Percentiles rank a stretch among this genome's conserved stretches.
Conservation (phyloP, 176 grass and related monocot species). For the Zea mays region Zm-B73-REFERENCE-NAM-5.0 NC_050104.1:128111501-128112000, state of each 20-base stretch:
- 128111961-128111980: neutral
- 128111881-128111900: slow-evolving; percentile 9
- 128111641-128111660: neutral
- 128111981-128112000: neutral
- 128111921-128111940: slow-evolving; percentile 6
- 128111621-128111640: neutral
- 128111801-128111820: slow-evolving; percentile 32
- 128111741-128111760: slow-evolving; percentile 95
- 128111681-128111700: slow-evolving; percentile 29
- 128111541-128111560: slow-evolving; percentile 94
- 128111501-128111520: slow-evolving; percentile 96
- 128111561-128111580: slow-evolving; percentile 76
- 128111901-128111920: slow-evolving; percentile 11
- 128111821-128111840: slow-evolving; percentile 2
- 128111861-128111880: neutral
- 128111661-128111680: neutral
- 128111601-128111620: slow-evolving; percentile 37
- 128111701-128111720: slow-evolving; percentile 56
- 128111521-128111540: slow-evolving; percentile 97
- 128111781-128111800: slow-evolving; percentile 91
- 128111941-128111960: slow-evolving; percentile 5
- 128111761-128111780: slow-evolving; percentile 93
- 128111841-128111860: slow-evolving; percentile 18
- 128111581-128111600: slow-evolving; percentile 86
- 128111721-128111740: slow-evolving; percentile 95